These are phyloP conservation scores for Aquilaria agallochum DNA, from an alignment of 441 rosid species.

Conservation along the genomic window DNA sequence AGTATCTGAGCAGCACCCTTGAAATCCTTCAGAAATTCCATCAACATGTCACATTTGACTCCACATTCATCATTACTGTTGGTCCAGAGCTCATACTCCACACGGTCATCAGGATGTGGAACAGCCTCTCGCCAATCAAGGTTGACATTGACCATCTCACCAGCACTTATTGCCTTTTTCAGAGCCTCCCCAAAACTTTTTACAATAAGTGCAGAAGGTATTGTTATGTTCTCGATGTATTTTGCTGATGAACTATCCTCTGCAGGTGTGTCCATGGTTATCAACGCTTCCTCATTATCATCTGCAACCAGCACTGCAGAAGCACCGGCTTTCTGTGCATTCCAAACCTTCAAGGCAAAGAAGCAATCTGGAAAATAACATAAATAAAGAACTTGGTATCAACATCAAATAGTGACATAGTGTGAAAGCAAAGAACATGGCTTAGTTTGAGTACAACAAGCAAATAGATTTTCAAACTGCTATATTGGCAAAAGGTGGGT, in stretches of 20 bases:
- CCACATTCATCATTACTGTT: slow-evolving; percentile 53
- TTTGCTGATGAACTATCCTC: slow-evolving; percentile 41
- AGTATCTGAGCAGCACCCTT: slow-evolving; percentile 54
- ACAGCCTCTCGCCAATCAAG: slow-evolving; percentile 56
- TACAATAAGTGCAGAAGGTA: slow-evolving; percentile 51
- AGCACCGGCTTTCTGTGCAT: slow-evolving; percentile 59
- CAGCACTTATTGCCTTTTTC: slow-evolving; percentile 35
- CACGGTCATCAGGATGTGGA: slow-evolving; percentile 59
- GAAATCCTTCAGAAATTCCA: slow-evolving; percentile 49
- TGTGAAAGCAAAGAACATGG: no score
- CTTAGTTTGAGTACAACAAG: no score
- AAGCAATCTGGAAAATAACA: slow-evolving; percentile 35
- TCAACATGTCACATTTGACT: slow-evolving; percentile 46
- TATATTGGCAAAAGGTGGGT: no score
- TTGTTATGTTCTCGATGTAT: slow-evolving; percentile 47
- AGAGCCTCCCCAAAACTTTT: slow-evolving; percentile 39
- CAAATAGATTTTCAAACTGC: no score
- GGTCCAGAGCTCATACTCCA: slow-evolving; percentile 52
- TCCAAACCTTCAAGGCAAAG: slow-evolving; percentile 56
- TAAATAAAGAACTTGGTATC: slow-evolving; percentile 1
- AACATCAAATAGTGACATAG: no score
- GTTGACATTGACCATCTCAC: slow-evolving; percentile 47
- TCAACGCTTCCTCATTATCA: slow-evolving; percentile 38
- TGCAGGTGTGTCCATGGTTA: slow-evolving; percentile 51
- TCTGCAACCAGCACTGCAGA: slow-evolving; percentile 57